phyloP scores from a whole-genome alignment of 495 filamentous ascomycete species.

The Cercophora newfieldiana region DNA sequence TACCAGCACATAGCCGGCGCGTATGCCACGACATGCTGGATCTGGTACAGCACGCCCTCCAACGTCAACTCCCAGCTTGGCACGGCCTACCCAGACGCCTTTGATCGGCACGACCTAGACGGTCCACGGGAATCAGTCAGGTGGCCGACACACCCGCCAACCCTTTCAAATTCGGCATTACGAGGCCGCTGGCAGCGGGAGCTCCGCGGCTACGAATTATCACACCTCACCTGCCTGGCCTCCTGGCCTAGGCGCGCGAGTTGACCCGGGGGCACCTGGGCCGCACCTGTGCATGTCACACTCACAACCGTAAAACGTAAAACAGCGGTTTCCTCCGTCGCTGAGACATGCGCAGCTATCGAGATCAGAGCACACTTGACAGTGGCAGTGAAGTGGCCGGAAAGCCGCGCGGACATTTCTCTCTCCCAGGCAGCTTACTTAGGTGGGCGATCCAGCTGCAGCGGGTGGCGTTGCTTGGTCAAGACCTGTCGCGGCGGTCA shows the following conservation, averaged over 20 bases:
- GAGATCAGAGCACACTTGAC: background rate
- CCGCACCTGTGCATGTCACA: background rate
- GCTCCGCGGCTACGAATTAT: slow-evolving; percentile 1
- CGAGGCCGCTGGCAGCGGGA: background rate
- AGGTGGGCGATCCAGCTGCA: background rate
- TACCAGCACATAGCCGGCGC: background rate
- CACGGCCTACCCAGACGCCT: background rate
- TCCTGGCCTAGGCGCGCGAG: background rate
- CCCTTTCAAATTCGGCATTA: slow-evolving; percentile 5
- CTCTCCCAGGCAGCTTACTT: background rate
- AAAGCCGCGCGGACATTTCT: background rate
- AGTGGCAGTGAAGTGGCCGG: background rate
- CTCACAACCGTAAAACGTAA: background rate
- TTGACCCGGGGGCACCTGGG: background rate
- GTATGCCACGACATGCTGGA: slow-evolving; percentile 5
- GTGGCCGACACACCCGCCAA: slow-evolving; percentile 8
- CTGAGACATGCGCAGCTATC: background rate
- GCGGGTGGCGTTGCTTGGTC: background rate
- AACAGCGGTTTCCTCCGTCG: background rate
- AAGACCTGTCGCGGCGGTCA: background rate
- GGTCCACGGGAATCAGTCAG: slow-evolving; percentile 12
- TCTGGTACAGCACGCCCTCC: background rate
- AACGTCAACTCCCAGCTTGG: background rate
- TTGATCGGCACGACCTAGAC: slow-evolving; percentile 7
- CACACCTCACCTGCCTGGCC: background rate